phyloP scores from a whole-genome alignment of 352 stramenopile species.

The Phytophthora ohioensis region DNA sequence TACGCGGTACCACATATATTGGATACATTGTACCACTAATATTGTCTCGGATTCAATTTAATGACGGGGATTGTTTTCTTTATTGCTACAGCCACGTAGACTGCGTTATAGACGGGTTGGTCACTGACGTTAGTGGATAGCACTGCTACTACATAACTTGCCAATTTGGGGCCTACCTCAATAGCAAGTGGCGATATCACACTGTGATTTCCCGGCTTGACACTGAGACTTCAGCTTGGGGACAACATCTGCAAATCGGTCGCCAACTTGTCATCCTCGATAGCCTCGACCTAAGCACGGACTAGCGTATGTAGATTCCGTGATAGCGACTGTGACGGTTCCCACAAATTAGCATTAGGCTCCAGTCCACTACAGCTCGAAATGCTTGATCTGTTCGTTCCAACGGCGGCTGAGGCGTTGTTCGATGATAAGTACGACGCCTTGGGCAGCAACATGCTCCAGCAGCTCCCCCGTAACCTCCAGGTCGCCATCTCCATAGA shows the following conservation, averaged over 20 bases:
- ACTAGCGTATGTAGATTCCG: not conserved
- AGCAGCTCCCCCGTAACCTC: no score
- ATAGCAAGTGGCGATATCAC: not conserved
- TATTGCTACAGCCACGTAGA: not conserved
- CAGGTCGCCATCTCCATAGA: no score
- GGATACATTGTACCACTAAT: not conserved
- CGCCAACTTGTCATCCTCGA: not conserved
- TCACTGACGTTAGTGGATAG: not conserved
- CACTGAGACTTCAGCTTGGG: not conserved
- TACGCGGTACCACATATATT: not conserved
- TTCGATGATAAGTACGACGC: no score
- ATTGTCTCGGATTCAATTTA: not conserved
- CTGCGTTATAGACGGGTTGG: not conserved
- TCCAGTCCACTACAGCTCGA: constrained; percentile 18
- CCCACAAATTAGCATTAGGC: constrained; percentile 17
- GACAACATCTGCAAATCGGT: not conserved
- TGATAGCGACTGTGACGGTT: not conserved
- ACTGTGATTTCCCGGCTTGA: not conserved
- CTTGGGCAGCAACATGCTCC: no score
- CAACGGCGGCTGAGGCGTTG: no score
- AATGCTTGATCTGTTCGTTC: not conserved
- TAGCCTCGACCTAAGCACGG: not conserved
- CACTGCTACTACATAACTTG: not conserved
- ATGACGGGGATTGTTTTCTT: not conserved
- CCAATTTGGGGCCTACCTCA: not conserved